These are phyloP conservation scores for Aspergillus chevalieri DNA, from an alignment of 2,329 filamentous ascomycete species.

Conservation along the genomic window DNA sequence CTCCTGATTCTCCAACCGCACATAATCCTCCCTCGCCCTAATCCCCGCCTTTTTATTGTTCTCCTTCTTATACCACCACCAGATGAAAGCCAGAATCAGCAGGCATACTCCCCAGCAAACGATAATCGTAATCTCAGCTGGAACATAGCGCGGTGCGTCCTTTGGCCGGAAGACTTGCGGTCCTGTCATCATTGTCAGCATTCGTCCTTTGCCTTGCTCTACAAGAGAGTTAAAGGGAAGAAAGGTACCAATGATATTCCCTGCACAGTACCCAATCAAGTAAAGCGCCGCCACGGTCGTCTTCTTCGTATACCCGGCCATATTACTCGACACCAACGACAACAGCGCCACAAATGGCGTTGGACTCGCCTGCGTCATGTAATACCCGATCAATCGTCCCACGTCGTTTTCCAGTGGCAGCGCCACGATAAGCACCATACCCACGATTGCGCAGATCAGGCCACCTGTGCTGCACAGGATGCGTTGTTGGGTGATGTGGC, in stretches of 20 bases:
- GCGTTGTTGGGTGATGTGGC: constrained; percentile 52
- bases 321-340: constrained; percentile 58
- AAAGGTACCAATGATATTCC: constrained; percentile 51
- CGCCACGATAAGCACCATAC: constrained; percentile 59
- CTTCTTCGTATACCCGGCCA: constrained; percentile 50
- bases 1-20: constrained; percentile 61
- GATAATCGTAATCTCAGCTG: constrained; percentile 59
- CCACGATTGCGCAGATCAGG: constrained; percentile 50
- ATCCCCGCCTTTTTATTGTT: constrained; percentile 55
- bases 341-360: constrained; percentile 60
- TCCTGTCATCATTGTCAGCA: constrained; percentile 22
- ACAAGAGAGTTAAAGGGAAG: not conserved
- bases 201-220: not conserved
- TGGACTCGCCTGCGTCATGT: constrained; percentile 56
- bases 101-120: constrained; percentile 53
- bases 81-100: constrained; percentile 55
- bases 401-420: constrained; percentile 53
- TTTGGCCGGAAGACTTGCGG: constrained; percentile 53
- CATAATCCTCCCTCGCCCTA: constrained; percentile 51
- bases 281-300: constrained; percentile 47
- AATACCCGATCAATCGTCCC: constrained; percentile 59
- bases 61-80: constrained; percentile 54
- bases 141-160: constrained; percentile 55
- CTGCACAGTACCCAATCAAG: constrained; percentile 44
- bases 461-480: constrained; percentile 52